Conservation (phyloP, 108 stramenopile genomes). For the Nitzschia inconspicua region DNA sequence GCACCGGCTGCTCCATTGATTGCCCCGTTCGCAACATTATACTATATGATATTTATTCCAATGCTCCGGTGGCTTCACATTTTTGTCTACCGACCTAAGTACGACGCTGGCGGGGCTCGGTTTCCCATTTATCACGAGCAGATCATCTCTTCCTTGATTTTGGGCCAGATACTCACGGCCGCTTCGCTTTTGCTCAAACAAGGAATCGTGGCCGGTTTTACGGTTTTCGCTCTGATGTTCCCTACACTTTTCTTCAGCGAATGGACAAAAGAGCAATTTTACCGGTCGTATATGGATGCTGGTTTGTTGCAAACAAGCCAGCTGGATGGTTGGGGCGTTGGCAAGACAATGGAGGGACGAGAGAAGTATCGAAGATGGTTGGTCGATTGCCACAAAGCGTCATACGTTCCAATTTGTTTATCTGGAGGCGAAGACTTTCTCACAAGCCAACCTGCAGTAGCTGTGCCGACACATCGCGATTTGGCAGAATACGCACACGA, state of each 20-base stretch:
- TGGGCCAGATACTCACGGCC: conserved; percentile 45
- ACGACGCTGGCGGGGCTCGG: conserved; percentile 36
- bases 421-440: conserved; percentile 56
- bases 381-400: conserved; percentile 84
- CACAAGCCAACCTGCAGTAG: conserved; percentile 77
- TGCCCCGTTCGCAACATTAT: conserved; percentile 54
- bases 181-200: conserved; percentile 48
- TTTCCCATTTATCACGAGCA: conserved; percentile 80
- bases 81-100: conserved; percentile 75
- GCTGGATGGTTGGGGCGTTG: conserved; percentile 70
- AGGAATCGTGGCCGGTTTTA: conserved; percentile 52
- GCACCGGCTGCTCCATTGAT: conserved; percentile 79
- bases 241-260: conserved; percentile 61
- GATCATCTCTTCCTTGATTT: conserved; percentile 53
- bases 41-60: conserved; percentile 60
- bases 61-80: conserved; percentile 73
- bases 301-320: conserved; percentile 75
- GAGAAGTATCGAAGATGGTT: conserved; percentile 77
- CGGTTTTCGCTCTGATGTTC: conserved; percentile 45
- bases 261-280: conserved; percentile 42
- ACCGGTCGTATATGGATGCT: conserved; percentile 67
- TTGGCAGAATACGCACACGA: too few species aligned
- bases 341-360: conserved; percentile 46
- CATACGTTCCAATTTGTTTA: conserved; percentile 85
- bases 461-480: conserved; percentile 27